Percentiles rank a stretch among this genome's conserved stretches.
These are phyloP conservation scores for Eucalyptus sideroxylon DNA, from an alignment of 345 rosid species.

Conservation along the genomic window DNA sequence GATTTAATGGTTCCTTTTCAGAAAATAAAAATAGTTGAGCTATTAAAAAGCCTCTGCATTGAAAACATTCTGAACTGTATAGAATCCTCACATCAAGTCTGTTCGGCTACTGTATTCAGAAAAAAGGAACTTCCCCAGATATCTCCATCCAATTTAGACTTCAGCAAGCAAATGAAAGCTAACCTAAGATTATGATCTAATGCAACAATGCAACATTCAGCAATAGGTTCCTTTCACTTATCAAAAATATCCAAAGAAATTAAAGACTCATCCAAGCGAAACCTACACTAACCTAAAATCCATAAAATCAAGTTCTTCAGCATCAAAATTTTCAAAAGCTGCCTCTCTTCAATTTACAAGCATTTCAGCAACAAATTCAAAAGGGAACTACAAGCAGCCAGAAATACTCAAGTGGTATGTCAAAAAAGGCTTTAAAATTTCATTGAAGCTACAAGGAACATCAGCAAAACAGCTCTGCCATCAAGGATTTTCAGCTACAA, in stretches of 20 bases:
- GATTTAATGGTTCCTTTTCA: background rate
- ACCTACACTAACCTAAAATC: background rate
- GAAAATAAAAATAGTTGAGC: background rate
- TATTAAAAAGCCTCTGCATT: background rate
- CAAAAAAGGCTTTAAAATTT: background rate
- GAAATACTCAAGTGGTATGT: background rate
- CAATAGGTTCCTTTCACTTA: background rate
- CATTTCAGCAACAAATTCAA: background rate
- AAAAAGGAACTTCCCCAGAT: background rate
- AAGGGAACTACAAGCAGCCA: background rate
- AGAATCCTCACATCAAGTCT: background rate
- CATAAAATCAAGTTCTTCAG: background rate
- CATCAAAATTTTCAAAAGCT: background rate
- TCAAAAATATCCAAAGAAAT: background rate
- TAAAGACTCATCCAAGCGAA: background rate
- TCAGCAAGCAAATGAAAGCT: background rate
- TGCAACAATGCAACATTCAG: background rate
- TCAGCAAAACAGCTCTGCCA: background rate
- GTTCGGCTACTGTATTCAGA: background rate
- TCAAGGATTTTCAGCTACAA: background rate
- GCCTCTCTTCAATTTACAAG: background rate
- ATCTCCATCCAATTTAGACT: background rate
- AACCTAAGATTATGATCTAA: background rate
- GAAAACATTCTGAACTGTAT: background rate
- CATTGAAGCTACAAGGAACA: background rate